Percentiles rank a stretch among this genome's conserved stretches.
Conservation (phyloP, 331 rosid species). For the Dryas integrifolia region DNA sequence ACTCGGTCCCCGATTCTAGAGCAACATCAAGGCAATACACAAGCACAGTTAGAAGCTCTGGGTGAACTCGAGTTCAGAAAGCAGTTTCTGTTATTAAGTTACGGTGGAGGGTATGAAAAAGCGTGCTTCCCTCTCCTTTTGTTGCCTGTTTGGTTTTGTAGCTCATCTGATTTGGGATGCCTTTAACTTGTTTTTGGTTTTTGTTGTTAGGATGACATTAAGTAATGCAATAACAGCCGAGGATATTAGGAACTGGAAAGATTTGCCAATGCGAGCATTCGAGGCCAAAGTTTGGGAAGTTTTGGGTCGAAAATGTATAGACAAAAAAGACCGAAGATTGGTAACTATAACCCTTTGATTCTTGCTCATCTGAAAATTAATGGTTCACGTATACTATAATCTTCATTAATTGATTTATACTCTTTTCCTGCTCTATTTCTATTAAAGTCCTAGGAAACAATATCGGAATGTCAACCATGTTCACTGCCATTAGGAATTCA, state of each 20-base stretch:
- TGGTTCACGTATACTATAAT: neutral
- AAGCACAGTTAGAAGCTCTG: constrained; percentile 42
- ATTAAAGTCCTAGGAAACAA: neutral
- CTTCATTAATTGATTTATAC: neutral
- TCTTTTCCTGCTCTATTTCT: neutral
- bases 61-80: constrained; percentile 72
- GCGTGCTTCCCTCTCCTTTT: neutral
- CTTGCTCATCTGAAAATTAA: neutral
- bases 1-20: constrained; percentile 1
- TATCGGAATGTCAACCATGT: neutral
- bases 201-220: constrained; percentile 27
- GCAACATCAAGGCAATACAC: neutral
- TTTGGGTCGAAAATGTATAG: constrained; percentile 26
- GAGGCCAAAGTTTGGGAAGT: constrained; percentile 52
- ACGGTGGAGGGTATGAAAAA: constrained; percentile 52
- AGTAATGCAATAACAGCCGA: constrained; percentile 31
- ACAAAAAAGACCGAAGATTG: constrained; percentile 39
- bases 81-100: constrained; percentile 60
- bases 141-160: neutral
- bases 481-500: neutral
- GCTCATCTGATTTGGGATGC: neutral
- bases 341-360: constrained; percentile 33
- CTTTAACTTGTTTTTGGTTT: neutral
- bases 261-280: constrained; percentile 42
- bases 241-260: constrained; percentile 36